Percentiles rank a stretch among this genome's conserved stretches.
Evolutionary conservation across 306 rosid genomes (phyloP).

Genomic region (Malus asiatica): DNA sequence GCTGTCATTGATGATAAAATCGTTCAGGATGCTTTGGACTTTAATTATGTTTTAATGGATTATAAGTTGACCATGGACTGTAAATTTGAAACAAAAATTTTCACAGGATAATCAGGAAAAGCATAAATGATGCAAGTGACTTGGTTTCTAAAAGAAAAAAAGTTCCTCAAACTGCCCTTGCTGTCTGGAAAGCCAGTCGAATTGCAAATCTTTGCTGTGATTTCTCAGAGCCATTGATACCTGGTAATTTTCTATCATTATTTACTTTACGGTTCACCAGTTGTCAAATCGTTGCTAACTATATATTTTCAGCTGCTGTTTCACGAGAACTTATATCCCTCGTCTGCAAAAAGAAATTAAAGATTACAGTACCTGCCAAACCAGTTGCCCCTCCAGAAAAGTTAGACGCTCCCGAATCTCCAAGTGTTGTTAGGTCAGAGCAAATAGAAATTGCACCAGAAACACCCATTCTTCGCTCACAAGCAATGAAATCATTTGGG

Average conservation of each 20-base stretch:
- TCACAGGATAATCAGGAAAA: constrained; percentile 53
- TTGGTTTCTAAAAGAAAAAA: constrained; percentile 47
- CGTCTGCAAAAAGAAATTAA: constrained; percentile 30
- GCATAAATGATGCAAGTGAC: constrained; percentile 44
- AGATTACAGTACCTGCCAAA: neutral
- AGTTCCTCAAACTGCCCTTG: constrained; percentile 22
- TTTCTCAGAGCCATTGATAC: constrained; percentile 48
- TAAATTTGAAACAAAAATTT: neutral
- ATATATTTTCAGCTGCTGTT: constrained; percentile 36
- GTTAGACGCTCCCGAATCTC: constrained; percentile 21
- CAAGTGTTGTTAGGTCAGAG: constrained; percentile 19
- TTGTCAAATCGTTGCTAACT: constrained; percentile 19
- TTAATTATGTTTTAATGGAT: neutral
- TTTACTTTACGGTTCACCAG: neutral
- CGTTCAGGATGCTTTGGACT: neutral
- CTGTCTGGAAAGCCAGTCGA: constrained; percentile 29
- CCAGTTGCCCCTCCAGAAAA: neutral
- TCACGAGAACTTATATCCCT: constrained; percentile 37
- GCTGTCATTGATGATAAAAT: neutral
- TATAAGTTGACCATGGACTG: neutral
- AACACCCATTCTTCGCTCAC: constrained; percentile 41
- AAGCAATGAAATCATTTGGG: constrained; percentile 23
- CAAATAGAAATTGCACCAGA: constrained; percentile 43
- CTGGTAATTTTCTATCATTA: constrained; percentile 48
- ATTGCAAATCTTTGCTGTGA: constrained; percentile 28